phyloP scores from a whole-genome alignment of 1,139 yeast genomes.

The Scheffersomyces titani region DNA sequence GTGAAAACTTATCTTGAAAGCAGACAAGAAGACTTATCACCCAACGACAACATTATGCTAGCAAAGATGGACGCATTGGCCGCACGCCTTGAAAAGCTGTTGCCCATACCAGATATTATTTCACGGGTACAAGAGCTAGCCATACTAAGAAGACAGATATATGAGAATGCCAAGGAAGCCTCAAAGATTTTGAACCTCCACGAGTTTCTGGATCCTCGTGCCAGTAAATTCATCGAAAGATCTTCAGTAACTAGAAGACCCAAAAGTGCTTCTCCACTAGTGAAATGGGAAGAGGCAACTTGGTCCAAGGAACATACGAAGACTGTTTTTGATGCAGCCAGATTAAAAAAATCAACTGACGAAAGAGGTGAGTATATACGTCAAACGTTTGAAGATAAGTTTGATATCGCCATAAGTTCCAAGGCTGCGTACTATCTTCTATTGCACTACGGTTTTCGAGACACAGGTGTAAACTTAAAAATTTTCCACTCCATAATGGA shows the following conservation, averaged over 20 bases:
- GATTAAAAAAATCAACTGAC: background rate
- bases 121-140: conserved; percentile 23
- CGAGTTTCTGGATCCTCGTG: conserved; percentile 2
- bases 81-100: conserved; percentile 18
- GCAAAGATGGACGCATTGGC: conserved; percentile 11
- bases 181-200: conserved; percentile 20
- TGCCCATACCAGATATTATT: conserved; percentile 25
- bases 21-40: conserved; percentile 8
- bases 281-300: conserved; percentile 3
- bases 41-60: conserved; percentile 3
- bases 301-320: conserved; percentile 12
- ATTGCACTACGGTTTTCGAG: conserved; percentile 19
- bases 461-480: conserved; percentile 7
- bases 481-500: conserved; percentile 14
- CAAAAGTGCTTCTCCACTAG: background rate
- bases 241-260: background rate
- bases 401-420: conserved; percentile 7
- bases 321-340: conserved; percentile 8
- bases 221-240: background rate
- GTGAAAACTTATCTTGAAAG: conserved; percentile 11
- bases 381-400: conserved; percentile 6
- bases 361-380: conserved; percentile 5
- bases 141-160: conserved; percentile 28
- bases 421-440: conserved; percentile 17
- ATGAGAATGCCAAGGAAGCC: conserved; percentile 34